Conservation (phyloP, 2,329 filamentous ascomycete genomes). For the Nectriaceae sp. region DNA sequence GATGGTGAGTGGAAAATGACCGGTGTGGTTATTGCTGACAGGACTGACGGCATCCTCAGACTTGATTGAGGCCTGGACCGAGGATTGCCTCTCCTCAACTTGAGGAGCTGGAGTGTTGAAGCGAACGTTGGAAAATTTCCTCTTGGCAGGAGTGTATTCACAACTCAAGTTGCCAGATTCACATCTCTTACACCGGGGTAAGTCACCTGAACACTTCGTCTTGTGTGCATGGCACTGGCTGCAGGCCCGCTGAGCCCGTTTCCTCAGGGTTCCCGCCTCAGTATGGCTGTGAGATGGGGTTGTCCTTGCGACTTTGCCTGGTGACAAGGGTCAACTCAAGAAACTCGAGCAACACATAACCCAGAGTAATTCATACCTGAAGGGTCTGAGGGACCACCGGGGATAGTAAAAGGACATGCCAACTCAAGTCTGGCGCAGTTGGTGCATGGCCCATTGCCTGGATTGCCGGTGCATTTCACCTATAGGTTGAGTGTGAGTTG, state of each 20-base stretch:
- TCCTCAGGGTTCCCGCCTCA: conserved; percentile 43
- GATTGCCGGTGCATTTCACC: conserved; percentile 46
- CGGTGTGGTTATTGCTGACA: conserved; percentile 13
- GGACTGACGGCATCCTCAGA: conserved; percentile 20
- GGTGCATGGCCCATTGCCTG: conserved; percentile 36
- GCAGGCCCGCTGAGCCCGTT: conserved; percentile 45
- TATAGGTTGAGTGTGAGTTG: conserved; percentile 18
- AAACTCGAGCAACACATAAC: neutral
- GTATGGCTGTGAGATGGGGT: conserved; percentile 43
- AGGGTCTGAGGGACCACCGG: conserved; percentile 19
- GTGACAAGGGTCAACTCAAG: neutral
- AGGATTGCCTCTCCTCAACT: conserved; percentile 6
- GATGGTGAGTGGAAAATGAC: conserved; percentile 21
- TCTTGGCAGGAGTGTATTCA: conserved; percentile 42
- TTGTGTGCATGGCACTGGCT: conserved; percentile 44
- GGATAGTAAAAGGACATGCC: conserved; percentile 35
- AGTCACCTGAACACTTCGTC: conserved; percentile 45
- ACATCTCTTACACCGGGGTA: conserved; percentile 42
- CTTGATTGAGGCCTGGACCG: conserved; percentile 9
- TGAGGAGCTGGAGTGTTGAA: conserved; percentile 18
- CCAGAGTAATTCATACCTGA: conserved; percentile 22
- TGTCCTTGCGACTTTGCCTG: conserved; percentile 38
- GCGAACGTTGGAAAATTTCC: conserved; percentile 39
- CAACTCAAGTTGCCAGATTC: conserved; percentile 36
- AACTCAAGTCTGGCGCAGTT: conserved; percentile 41